Evolutionary conservation across 2,329 filamentous ascomycete genomes (phyloP), one percentile per base, ranked within the genome.

Genomic region (Penicillium sp.): DNA sequence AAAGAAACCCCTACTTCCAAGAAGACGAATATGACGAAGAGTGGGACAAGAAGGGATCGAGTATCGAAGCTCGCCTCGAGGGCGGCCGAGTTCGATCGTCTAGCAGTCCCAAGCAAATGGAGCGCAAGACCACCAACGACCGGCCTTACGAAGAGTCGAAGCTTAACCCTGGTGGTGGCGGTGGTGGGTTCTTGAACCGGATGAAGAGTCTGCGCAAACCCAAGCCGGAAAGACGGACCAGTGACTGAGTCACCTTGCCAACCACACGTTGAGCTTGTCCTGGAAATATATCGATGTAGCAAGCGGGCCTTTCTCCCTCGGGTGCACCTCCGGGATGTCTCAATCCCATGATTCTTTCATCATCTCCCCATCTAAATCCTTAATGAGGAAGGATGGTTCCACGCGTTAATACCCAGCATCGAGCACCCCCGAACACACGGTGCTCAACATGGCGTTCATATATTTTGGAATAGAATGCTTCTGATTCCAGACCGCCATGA

Each of bases 1-100:
- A 82, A 52, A 73, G 74, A 52, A 94, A 91, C 66, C 88, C 88
- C 0, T 95, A 94, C 73, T 90, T 89, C 67, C 78, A 81, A 45
- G 88, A 96, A 66, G 78, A 81, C 43, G 88, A 96, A 55, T 95
- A 86, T 58, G 80, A 84, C 57, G 74, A 77, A 43, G 81, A 79
- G 12, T 84, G 82, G 61, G 80, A 83, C 43, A 80, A 72, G 64
- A 85, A 85, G 66, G 78, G 79, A 19, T 75, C 77, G 29, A 73
- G 74, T 46, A 81, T 85, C 61, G 71, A 74, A 54, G 64, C 73
- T 29, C 64, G 61, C 13, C 48, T 60, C 24, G 60, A 52, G 48
- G 40, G 53, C 22, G 66, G 69, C 31, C 68, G 73, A 43, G 54
- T 65, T 21, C 69, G 75, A 54, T 74, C 77, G 17, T 77, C 82